phyloP scores from a whole-genome alignment of 768 basidiomycete species.

The Russula sp. region DNA sequence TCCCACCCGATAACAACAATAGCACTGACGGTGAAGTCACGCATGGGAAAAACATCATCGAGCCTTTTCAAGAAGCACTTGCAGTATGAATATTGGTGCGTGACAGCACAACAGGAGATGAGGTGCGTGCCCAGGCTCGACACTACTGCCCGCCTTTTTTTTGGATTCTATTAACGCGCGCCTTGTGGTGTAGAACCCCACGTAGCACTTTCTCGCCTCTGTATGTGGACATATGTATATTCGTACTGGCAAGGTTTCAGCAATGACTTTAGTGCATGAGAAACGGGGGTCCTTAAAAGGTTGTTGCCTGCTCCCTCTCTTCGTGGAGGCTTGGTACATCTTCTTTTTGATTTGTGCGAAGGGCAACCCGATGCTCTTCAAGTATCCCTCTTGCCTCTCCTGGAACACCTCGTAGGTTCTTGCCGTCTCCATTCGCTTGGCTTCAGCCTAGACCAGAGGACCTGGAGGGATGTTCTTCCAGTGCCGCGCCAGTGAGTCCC shows the following conservation, averaged over 20 bases:
- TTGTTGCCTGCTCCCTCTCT: background rate
- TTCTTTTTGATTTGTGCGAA: background rate
- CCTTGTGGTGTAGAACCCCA: too few relatives aligned
- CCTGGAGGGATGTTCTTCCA: background rate
- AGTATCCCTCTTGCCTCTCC: background rate
- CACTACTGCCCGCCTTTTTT: too few relatives aligned
- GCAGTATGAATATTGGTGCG: too few relatives aligned
- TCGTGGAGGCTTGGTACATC: background rate
- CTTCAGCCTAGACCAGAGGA: background rate
- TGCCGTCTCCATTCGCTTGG: background rate
- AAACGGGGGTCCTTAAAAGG: too few relatives aligned
- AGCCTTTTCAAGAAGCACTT: background rate
- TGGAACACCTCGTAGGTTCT: background rate
- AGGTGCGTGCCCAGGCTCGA: background rate
- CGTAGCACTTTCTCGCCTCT: too few relatives aligned
- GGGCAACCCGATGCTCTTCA: background rate
- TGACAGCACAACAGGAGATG: background rate
- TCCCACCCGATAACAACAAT: conserved; percentile 21
- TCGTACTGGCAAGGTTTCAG: background rate
- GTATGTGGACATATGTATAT: background rate
- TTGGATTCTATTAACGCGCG: too few relatives aligned
- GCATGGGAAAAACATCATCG: background rate
- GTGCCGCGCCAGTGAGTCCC: background rate
- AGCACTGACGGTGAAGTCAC: conserved; percentile 27
- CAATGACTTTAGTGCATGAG: background rate